Evolutionary conservation across 768 basidiomycete genomes (phyloP), one percentile per base, ranked within the genome.

Genomic region (Solioccasus polychromus): DNA sequence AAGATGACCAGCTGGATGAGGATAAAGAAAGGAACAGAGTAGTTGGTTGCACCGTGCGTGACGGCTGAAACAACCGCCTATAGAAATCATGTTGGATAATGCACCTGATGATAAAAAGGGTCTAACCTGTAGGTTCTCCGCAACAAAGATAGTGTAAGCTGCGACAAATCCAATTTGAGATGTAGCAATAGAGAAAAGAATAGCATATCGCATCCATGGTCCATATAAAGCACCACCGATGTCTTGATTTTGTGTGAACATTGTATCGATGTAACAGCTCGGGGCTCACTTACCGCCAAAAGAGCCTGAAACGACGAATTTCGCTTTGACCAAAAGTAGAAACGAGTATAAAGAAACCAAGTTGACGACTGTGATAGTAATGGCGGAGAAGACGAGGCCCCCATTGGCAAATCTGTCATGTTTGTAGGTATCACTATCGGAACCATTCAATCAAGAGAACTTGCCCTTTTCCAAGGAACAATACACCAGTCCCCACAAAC

Each of bases 81-180:
- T n/a, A 68, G 29, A 44, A 44, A 25, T 61, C 12, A 39, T 14
- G 35, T 24, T 5, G 2, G 20, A 14, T 35, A 17, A 30, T 18
- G 17, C 12, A 4, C 26, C 5, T 5, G 22, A 8, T 39, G 0
- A n/a, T 19, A 9, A 10, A 12, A 31, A 29, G 43, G n/a, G n/a
- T n/a, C 57, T 15, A 49, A 73, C 78, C 64, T 79, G 82, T 12
- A 92, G 76, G 62, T 94, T 96, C 69, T 94, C 81, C 1, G 94
- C 86, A 34, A 97, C 92, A 63, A 97, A 98, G 62, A 98, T 96
- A 14, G 85, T 92, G 66, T 99, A 99, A 11, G 93, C 93, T 26
- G 80, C 61, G 35, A 88, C 87, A 64, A 93, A 94, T 31, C 92
- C 92, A 28, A 94, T 70, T 63, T 93, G 96, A 1, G 95, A 97